These are phyloP conservation scores for Syncephalastrum racemosum DNA, from an alignment of 371 early-diverging fungal genomes.

Conservation along the genomic window DNA sequence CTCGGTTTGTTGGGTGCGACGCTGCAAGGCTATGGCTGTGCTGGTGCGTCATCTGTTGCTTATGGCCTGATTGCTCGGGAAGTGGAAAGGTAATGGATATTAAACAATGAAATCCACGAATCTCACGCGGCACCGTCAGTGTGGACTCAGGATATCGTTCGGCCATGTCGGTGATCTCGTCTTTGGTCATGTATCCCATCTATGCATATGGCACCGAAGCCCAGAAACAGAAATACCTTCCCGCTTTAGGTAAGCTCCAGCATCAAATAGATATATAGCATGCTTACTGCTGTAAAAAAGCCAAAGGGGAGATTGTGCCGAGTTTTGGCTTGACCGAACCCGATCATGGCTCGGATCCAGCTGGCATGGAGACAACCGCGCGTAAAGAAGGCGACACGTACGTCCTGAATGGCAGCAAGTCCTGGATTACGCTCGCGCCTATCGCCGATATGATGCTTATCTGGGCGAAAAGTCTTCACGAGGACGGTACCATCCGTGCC, in stretches of 20 bases:
- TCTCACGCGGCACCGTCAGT: conserved; percentile 29
- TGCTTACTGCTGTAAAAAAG: conserved; percentile 33
- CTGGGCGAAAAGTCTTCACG: conserved; percentile 89
- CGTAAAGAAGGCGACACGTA: conserved; percentile 73
- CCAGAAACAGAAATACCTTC: conserved; percentile 92
- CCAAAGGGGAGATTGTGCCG: conserved; percentile 87
- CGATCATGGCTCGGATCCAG: conserved; percentile 95
- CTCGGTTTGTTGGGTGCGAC: conserved; percentile 94
- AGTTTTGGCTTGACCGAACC: conserved; percentile 97
- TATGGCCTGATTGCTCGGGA: conserved; percentile 97
- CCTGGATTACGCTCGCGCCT: conserved; percentile 98
- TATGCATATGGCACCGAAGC: conserved; percentile 90
- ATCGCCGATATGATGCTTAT: conserved; percentile 95
- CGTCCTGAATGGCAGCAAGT: conserved; percentile 89
- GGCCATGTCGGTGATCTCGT: conserved; percentile 98
- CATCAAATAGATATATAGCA: no score
- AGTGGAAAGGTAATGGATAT: conserved; percentile 74
- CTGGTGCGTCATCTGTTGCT: conserved; percentile 97
- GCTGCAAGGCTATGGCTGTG: conserved; percentile 94
- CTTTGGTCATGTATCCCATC: conserved; percentile 97
- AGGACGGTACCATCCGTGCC: conserved; percentile 87
- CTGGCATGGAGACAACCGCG: conserved; percentile 91
- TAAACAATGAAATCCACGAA: not conserved
- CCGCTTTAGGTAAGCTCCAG: conserved; percentile 66
- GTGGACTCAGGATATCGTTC: conserved; percentile 97